phyloP scores from a whole-genome alignment of 2,329 filamentous ascomycete genomes.

The Trichophaea hybrida region DNA sequence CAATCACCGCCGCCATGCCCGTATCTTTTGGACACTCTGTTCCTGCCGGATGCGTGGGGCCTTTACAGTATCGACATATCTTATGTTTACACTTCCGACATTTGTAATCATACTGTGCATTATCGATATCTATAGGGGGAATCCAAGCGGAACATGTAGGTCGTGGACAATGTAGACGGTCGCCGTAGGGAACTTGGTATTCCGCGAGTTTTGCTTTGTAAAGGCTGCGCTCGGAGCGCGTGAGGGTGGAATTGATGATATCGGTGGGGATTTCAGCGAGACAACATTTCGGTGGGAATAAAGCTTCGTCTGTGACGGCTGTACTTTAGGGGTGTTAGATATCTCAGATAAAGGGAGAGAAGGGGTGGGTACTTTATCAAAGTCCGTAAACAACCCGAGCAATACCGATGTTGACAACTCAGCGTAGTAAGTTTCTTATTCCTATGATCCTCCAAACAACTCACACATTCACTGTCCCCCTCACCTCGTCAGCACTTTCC shows the following conservation, averaged over 20 bases:
- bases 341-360: background rate
- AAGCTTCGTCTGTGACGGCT: constrained; percentile 59
- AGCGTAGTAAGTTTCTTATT: constrained; percentile 9
- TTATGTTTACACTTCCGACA: constrained; percentile 60
- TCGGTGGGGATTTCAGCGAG: constrained; percentile 59
- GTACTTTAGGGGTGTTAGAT: constrained; percentile 49
- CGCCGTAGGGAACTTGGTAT: constrained; percentile 56
- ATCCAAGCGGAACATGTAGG: constrained; percentile 67
- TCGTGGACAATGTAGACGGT: constrained; percentile 63
- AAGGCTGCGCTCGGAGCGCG: constrained; percentile 14
- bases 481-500: background rate
- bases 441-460: constrained; percentile 12
- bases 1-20: constrained; percentile 38
- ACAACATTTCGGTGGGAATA: constrained; percentile 83
- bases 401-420: constrained; percentile 13
- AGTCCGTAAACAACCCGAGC: constrained; percentile 6
- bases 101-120: constrained; percentile 35
- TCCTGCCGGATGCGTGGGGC: constrained; percentile 53
- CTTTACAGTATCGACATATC: constrained; percentile 58
- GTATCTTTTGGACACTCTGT: constrained; percentile 57
- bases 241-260: constrained; percentile 60
- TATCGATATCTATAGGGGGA: constrained; percentile 39
- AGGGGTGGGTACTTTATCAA: constrained; percentile 9
- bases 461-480: constrained; percentile 13
- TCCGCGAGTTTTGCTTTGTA: constrained; percentile 65